Percentiles rank a stretch among this genome's conserved stretches.
Conservation (phyloP, 768 basidiomycete species). For the Tricholoma hemisulphureum region DNA sequence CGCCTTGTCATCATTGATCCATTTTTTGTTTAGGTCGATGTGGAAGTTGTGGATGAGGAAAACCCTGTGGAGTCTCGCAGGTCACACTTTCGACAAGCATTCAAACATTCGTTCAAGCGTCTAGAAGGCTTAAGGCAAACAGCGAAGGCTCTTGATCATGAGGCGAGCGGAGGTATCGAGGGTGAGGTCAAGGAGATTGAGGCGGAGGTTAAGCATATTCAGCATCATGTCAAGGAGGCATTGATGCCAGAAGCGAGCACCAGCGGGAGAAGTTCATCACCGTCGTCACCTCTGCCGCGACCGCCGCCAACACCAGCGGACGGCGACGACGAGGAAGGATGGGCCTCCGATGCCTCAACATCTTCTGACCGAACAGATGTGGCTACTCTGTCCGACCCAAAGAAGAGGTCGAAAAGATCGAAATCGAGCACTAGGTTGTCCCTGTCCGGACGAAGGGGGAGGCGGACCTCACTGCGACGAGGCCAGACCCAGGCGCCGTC, state of each 20-base stretch:
- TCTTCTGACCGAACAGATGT: slow-evolving; percentile 14
- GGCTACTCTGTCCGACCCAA: slow-evolving; percentile 1
- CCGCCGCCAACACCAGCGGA: slow-evolving; percentile 21
- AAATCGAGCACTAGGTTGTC: not conserved
- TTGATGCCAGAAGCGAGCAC: slow-evolving; percentile 3
- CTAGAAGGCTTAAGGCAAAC: slow-evolving; percentile 9
- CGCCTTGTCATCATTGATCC: not conserved
- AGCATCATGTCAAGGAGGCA: slow-evolving; percentile 10
- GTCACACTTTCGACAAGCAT: slow-evolving; percentile 5
- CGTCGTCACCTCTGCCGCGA: slow-evolving; percentile 8
- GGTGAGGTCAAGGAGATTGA: slow-evolving; percentile 13
- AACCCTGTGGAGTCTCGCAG: slow-evolving; percentile 7
- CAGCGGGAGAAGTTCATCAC: not conserved
- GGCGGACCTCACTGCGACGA: slow-evolving; percentile 14
- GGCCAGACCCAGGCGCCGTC: not conserved
- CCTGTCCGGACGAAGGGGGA: slow-evolving; percentile 8
- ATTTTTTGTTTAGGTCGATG: slow-evolving; percentile 52
- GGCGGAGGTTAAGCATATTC: slow-evolving; percentile 10
- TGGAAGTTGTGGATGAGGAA: slow-evolving; percentile 54
- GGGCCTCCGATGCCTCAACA: slow-evolving; percentile 56
- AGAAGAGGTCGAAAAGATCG: slow-evolving; percentile 13
- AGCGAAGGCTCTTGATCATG: slow-evolving; percentile 6
- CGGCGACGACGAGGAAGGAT: slow-evolving; percentile 56
- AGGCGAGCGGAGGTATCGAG: slow-evolving; percentile 2
- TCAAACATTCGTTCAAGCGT: slow-evolving; percentile 11